phyloP scores from a whole-genome alignment of 129 eudicot species.

The Ambrosia trifida region DNA sequence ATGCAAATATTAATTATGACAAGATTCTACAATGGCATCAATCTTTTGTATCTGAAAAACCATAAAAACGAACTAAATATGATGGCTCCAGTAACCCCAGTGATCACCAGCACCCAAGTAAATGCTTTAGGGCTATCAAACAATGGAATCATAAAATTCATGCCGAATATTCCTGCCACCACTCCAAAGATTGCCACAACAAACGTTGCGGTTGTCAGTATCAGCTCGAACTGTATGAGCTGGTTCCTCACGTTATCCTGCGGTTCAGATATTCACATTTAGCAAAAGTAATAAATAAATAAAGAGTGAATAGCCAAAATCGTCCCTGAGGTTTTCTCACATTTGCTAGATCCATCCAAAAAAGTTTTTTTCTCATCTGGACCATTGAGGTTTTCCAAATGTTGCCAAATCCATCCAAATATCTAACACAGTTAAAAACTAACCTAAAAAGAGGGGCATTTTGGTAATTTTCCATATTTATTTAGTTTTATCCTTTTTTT shows the following conservation, averaged over 20 bases:
- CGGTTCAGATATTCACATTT: slow-evolving; percentile 15
- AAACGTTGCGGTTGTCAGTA: slow-evolving; percentile 89
- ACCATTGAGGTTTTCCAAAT: no score
- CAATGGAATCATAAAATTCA: slow-evolving; percentile 71
- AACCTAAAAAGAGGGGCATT: no score
- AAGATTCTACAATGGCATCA: slow-evolving; percentile 80
- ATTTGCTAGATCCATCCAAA: no score
- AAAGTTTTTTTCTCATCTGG: no score
- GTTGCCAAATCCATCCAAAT: no score
- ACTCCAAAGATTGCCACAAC: slow-evolving; percentile 95
- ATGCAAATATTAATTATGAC: slow-evolving; percentile 1
- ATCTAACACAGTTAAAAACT: no score
- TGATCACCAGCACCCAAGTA: slow-evolving; percentile 80
- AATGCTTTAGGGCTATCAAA: slow-evolving; percentile 62
- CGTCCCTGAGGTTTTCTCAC: no score
- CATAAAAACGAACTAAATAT: slow-evolving; percentile 71
- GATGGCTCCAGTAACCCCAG: slow-evolving; percentile 63
- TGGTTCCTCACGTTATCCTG: slow-evolving; percentile 97
- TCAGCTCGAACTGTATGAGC: slow-evolving; percentile 88
- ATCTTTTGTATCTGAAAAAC: slow-evolving; percentile 77
- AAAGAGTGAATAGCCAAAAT: no score
- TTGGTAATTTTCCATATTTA: no score
- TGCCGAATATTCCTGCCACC: slow-evolving; percentile 97
- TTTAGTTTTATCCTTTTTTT: no score
- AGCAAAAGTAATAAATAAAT: slow-evolving; percentile 15